A percentile compares a stretch with the other conserved stretches of the same genome.
These are phyloP conservation scores for Oryza rufipogon DNA, from an alignment of 176 grass and related monocot species.

Conservation along the genomic window DNA sequence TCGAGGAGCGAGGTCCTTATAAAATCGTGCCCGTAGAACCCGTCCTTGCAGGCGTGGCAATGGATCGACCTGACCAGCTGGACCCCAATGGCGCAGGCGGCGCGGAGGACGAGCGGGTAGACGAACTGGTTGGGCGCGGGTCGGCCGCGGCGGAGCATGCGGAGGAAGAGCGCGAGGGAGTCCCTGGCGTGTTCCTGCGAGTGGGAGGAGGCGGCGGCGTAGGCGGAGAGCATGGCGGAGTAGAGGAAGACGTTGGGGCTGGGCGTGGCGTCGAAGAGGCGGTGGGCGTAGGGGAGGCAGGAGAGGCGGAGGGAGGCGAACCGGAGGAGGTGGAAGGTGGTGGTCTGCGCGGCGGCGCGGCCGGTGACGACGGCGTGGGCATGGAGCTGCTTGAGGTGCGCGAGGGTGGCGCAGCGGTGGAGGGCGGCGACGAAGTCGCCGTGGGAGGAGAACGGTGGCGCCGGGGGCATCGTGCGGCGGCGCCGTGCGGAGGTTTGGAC, in stretches of 20 bases:
- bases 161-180: conserved; percentile 60
- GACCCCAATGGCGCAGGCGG: conserved; percentile 46
- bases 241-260: conserved; percentile 80
- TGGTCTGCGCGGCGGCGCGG: conserved; percentile 65
- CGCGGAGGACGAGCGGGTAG: conserved; percentile 71
- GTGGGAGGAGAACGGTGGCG: conserved; percentile 50
- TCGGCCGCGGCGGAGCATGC: conserved; percentile 58
- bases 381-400: conserved; percentile 76
- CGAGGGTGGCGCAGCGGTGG: conserved; percentile 54
- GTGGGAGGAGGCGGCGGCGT: conserved; percentile 42
- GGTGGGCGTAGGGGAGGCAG: conserved; percentile 65
- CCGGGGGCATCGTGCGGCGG: conserved; percentile 31
- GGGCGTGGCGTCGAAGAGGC: conserved; percentile 65
- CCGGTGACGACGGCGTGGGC: conserved; percentile 57
- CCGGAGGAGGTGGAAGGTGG: conserved; percentile 80
- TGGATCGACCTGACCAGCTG: conserved; percentile 58
- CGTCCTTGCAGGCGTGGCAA: conserved; percentile 54
- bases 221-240: conserved; percentile 79
- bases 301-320: conserved; percentile 64
- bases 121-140: conserved; percentile 75
- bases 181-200: conserved; percentile 9
- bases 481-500: conserved; percentile 3
- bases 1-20: conserved; percentile 64
- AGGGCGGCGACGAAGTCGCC: conserved; percentile 59
- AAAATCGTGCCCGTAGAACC: conserved; percentile 53